These are phyloP conservation scores for Puccinia coronata DNA, from an alignment of 1,284 basidiomycete species.

Conservation along the genomic window DNA sequence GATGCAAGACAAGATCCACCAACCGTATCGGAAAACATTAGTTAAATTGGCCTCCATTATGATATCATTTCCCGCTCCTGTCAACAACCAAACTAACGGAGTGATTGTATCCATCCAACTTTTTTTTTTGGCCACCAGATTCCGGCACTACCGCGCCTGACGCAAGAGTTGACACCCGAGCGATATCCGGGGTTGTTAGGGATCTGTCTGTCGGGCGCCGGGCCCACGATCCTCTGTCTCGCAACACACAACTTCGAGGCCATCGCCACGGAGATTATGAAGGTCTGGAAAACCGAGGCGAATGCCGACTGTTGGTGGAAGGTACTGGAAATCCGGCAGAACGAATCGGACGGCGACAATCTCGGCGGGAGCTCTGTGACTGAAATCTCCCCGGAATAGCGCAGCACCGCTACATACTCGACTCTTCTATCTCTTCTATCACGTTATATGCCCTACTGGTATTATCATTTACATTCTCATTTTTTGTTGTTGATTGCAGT, in stretches of 20 bases:
- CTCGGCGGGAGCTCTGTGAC: slow-evolving; percentile 24
- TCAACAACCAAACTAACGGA: not conserved
- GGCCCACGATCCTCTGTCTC: slow-evolving; percentile 95
- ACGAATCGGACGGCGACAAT: not conserved
- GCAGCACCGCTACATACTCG: not conserved
- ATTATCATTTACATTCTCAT: too few species aligned
- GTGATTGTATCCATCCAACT: not conserved
- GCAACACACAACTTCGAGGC: slow-evolving; percentile 79
- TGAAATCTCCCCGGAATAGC: slow-evolving; percentile 21
- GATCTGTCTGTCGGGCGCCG: slow-evolving; percentile 96
- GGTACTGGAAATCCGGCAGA: slow-evolving; percentile 51
- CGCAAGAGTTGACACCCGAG: slow-evolving; percentile 79
- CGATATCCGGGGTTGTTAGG: slow-evolving; percentile 91
- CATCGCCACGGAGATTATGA: slow-evolving; percentile 52
- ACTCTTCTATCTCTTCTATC: not conserved
- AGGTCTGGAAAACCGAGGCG: slow-evolving; percentile 51
- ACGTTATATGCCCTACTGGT: too few species aligned
- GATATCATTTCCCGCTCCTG: not conserved
- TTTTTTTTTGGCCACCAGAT: slow-evolving; percentile 65
- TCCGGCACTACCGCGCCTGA: slow-evolving; percentile 87
- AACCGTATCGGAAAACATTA: slow-evolving; percentile 87
- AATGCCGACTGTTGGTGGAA: slow-evolving; percentile 52
- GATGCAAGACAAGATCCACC: slow-evolving; percentile 98
- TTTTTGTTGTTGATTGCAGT: too few species aligned
- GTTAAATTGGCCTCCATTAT: slow-evolving; percentile 62